Evolutionary conservation across 1,284 basidiomycete genomes (phyloP), one percentile per base, ranked within the genome.

Genomic region (Papiliotrema fonsecae): DNA sequence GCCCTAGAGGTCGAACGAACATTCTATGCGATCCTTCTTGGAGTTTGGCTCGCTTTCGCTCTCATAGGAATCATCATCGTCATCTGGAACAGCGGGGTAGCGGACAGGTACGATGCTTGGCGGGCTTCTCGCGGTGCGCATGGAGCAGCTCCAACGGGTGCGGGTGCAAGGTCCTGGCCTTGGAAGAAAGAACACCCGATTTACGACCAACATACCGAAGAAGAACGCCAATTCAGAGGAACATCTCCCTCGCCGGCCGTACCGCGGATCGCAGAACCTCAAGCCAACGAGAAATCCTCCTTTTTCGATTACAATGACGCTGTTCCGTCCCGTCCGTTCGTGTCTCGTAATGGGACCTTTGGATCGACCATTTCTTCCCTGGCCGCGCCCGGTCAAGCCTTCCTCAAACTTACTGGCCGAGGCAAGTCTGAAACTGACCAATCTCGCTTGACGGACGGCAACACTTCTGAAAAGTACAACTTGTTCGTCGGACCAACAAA

Each of bases 1-100:
- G 81, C 82, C 13, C 77, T 97, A 54, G 77, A 82, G 70, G 84
- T 85, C 67, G 89, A 96, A 71, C 81, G 84, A 25, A 67, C 85
- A 49, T 87, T 92, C 78, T 96, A 94, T 71, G 69, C 72, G 2
- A 77, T 91, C 52, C 86, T 96, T 74, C 78, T 94, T 50, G 84
- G 76, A 0, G 74, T 94, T 1, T 97, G 89, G 85, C 78, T 62
- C 0, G 50, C 48, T 0, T 45, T 73, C 6, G 62, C 68, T 22
- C 40, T 71, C 3, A 48, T 69, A 13, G 71, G 69, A 2, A 31
- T 72, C 2, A 28, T 56, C 3, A 52, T 71, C 9, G 63, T 72
- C 2, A 14, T 65, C 6, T 72, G 71, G 65, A 56, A 73, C 49
- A 65, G 58, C 6, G 67, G 67, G 27, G 61, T 56, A 18, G 45